A percentile compares a stretch with the other conserved stretches of the same genome.
These are phyloP conservation scores for Acacia acuminata DNA, from an alignment of 306 rosid genomes.

Conservation along the genomic window DNA sequence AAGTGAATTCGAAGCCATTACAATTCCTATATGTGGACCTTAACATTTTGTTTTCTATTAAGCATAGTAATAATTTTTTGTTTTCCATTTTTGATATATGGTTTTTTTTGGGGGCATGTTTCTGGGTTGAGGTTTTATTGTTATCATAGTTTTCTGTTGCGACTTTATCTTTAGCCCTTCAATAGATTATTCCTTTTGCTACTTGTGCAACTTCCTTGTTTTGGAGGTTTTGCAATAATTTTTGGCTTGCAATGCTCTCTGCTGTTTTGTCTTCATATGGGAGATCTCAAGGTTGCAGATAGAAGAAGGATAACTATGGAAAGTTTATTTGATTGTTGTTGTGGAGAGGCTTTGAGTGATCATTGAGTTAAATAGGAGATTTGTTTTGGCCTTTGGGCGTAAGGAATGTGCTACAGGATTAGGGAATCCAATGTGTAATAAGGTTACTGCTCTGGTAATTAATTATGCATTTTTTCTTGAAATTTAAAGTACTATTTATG, in stretches of 20 bases:
- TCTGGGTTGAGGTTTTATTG: background rate
- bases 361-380: background rate
- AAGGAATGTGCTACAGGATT: background rate
- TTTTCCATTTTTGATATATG: background rate
- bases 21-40: constrained; percentile 1
- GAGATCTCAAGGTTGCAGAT: background rate
- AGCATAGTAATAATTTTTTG: constrained; percentile 1
- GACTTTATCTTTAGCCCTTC: background rate
- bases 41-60: background rate
- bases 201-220: background rate
- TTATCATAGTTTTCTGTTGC: background rate
- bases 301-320: background rate
- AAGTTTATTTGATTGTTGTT: background rate
- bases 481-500: background rate
- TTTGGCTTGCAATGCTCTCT: background rate
- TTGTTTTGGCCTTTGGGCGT: background rate
- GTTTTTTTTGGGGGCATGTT: background rate
- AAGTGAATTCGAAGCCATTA: constrained; percentile 6
- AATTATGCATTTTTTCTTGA: background rate
- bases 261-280: background rate
- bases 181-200: background rate
- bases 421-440: background rate
- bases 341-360: background rate
- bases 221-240: background rate
- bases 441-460: background rate